phyloP scores from a whole-genome alignment of 2,329 filamentous ascomycete genomes.

The Onygena corvina region DNA sequence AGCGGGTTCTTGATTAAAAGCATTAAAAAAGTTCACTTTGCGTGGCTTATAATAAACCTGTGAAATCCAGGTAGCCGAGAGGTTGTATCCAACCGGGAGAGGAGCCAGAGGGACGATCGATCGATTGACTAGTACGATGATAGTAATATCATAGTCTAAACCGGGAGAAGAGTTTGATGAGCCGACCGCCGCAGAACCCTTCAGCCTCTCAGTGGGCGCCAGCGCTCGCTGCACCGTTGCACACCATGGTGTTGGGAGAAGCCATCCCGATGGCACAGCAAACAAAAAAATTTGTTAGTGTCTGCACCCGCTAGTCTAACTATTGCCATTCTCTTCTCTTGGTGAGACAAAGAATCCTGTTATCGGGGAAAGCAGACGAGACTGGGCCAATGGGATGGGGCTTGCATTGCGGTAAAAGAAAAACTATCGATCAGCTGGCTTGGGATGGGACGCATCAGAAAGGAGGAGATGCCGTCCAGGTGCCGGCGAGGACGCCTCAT shows the following conservation, averaged over 20 bases:
- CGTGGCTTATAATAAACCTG: too few species aligned
- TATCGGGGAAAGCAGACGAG: neutral
- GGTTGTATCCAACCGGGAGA: neutral
- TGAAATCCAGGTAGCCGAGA: too few species aligned
- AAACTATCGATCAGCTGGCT: neutral
- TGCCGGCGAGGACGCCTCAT: neutral
- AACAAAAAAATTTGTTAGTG: neutral
- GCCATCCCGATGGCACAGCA: neutral
- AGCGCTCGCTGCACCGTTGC: neutral
- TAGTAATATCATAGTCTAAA: too few species aligned
- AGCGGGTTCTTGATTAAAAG: too few species aligned
- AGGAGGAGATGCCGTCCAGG: neutral
- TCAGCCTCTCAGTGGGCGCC: neutral
- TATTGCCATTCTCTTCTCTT: too few species aligned
- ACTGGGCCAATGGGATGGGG: neutral
- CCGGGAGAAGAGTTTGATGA: neutral
- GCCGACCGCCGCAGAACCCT: neutral
- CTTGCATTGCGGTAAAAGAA: neutral
- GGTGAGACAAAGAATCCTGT: slow-evolving; percentile 4
- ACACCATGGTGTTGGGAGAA: neutral
- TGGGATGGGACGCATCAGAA: neutral
- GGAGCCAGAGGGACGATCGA: neutral
- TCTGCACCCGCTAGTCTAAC: neutral
- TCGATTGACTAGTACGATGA: neutral
- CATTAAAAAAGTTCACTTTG: too few species aligned